phyloP scores from a whole-genome alignment of 208 protist genomes.

The Leptomonas seymouri region DNA sequence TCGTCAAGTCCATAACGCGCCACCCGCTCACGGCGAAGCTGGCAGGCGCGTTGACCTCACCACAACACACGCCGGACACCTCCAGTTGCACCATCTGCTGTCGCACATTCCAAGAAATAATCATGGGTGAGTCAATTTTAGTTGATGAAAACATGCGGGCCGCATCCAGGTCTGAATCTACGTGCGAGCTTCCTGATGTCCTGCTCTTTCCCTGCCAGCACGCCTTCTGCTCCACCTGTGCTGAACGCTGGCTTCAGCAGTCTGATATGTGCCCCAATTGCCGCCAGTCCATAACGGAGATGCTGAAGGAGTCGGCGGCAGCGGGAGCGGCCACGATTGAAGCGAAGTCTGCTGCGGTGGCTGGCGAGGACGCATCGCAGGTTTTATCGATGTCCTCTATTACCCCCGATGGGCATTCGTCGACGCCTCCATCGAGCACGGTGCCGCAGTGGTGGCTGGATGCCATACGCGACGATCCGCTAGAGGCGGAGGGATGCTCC shows the following conservation, averaged over 20 bases:
- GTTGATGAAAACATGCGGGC: neutral
- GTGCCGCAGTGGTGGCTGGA: slow-evolving; percentile 3
- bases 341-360: no score
- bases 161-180: no score
- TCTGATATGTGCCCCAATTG: slow-evolving; percentile 67
- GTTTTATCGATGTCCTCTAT: no score
- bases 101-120: slow-evolving; percentile 6
- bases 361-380: no score
- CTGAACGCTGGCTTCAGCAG: slow-evolving; percentile 49
- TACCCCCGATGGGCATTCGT: no score
- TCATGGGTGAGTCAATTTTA: neutral
- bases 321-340: neutral
- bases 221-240: slow-evolving; percentile 58
- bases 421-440: neutral
- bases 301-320: neutral
- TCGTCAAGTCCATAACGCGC: neutral
- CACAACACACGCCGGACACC: neutral
- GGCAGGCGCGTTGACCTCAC: neutral
- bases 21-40: neutral
- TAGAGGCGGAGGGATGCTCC: neutral
- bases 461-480: neutral
- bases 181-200: slow-evolving; percentile 11
- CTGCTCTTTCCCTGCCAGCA: slow-evolving; percentile 73
- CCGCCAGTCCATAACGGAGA: slow-evolving; percentile 24
- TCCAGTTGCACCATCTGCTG: slow-evolving; percentile 23